Evolutionary conservation across 2,329 filamentous ascomycete genomes (phyloP), one percentile per base, ranked within the genome.

Genomic region (Ceratocystis papillata): DNA sequence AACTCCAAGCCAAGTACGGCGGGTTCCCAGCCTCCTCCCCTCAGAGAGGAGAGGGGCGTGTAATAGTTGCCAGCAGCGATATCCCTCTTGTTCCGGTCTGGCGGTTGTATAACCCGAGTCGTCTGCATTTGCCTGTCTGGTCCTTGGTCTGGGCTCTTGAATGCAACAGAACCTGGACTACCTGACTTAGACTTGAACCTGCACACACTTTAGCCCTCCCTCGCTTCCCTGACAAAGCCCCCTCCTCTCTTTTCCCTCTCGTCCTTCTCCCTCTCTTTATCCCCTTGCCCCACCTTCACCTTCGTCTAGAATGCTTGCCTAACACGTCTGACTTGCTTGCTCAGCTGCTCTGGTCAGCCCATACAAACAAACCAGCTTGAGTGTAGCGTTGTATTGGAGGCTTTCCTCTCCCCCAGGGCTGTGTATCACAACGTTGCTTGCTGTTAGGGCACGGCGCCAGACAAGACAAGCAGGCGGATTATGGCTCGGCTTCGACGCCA

Each of bases 181-280:
- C 37, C 37, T 41, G 37, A 41, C 37, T 41, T 55, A 25, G 20
- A 48, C 20, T 25, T 55, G 50, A 20, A 57, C 17, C 48, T 59
- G 55, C 55, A 59, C 55, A 30, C 55, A 59, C 55, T 59, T 59
- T 59, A 59, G 55, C 55, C 28, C 28, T 12, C 10, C 28, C 46
- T 50, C 46, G 46, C 8, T 25, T 50, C n/a, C 22, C n/a, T 20
- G n/a, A 12, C 22, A n/a, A 50, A 25, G n/a, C 46, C 20, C 46
- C 22, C 28, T 30, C 55, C 28, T 8, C 53, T n/a, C 17, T 33
- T 22, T 17, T 30, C 28, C 28, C 15, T 37, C 25, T 33, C 25
- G 37, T 30, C 12, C 20, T 30, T 25, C 55, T 57, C 10, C 22
- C n/a, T 57, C 50, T 20, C 50, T 22, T 28, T 12, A 12, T 57